Evolutionary conservation across 805 yeast genomes (phyloP).

Genomic region (Torulaspora delbrueckii): DNA sequence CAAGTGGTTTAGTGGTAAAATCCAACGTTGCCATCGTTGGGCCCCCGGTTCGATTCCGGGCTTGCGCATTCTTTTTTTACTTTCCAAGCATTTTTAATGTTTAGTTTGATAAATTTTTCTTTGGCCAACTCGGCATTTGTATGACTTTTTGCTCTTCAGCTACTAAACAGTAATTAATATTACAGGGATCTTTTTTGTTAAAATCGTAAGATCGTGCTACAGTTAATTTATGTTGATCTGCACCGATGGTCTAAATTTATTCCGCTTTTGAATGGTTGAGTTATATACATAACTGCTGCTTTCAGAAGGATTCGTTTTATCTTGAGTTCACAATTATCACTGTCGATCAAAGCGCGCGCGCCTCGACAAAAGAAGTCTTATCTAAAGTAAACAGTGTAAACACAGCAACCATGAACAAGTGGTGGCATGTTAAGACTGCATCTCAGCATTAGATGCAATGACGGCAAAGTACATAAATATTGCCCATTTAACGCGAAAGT

Average conservation of each 20-base stretch:
- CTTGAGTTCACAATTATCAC: not conserved
- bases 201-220: no score
- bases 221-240: no score
- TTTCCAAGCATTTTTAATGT: not conserved
- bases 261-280: no score
- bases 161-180: no score
- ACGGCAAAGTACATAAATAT: not conserved
- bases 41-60: conserved; percentile 34
- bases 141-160: not conserved
- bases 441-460: not conserved
- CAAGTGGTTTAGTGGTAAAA: conserved; percentile 30
- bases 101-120: no score
- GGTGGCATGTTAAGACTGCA: not conserved
- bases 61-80: conserved; percentile 22
- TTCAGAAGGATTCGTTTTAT: not conserved
- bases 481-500: no score
- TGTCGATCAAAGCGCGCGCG: not conserved
- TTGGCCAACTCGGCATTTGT: no score
- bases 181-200: no score
- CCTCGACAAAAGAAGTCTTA: not conserved
- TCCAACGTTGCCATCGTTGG: conserved; percentile 32
- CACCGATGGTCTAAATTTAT: no score
- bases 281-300: no score
- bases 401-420: not conserved
- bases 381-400: conserved; percentile 2